Base-by-base conservation (phyloP, 2,329 filamentous ascomycete genomes). In the Neofusicoccum ribis region DNA sequence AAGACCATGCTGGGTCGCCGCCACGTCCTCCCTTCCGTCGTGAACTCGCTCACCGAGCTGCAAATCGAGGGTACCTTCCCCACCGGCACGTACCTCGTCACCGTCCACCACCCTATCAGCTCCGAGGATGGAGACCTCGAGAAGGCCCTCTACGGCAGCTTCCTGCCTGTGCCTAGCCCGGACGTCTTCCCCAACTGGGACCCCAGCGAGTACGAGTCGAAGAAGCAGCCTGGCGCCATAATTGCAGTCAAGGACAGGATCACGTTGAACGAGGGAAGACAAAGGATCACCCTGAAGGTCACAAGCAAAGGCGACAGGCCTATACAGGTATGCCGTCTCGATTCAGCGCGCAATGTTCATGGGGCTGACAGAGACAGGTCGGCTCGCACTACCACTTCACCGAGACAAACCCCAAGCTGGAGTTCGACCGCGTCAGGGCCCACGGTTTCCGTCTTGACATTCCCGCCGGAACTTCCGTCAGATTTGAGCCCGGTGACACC, bases 351-450 rank as follows among this genome's bases (percentile, higher is more conserved):
- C 5, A 27, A 7, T 39, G 37, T 15, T 31, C n/a, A 8, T 20
- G 44, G 41, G 12, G 14, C 17, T 50, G 46, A 61, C 5, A 31
- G n/a, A 37, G 23, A 12, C 70, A 88, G 85, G 84, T 91, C 66
- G 94, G 94, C 37, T 96, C 92, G 37, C 94, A 98, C 79, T 98
- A 97, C 77, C 94, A 97, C 79, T 96, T 98, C 76, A 88, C 96
- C 73, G 94, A 98, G 81, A 90, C 89, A n/a, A 98, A 98, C 78
- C 91, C 93, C 0, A 87, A 91, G 76, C 85, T 98, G 59, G 87
- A 91, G 67, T 98, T 98, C 76, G 94, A 98, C 78, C 91, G 94
- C 31, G 81, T 87, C 58, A 87, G 87, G 69, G 87, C 93, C 0
- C 95, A 95, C 73, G 94, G 94, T 5, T 96, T 87, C 79, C 86